phyloP scores from a whole-genome alignment of 2,329 filamentous ascomycete species.

The Xylaria sp. region DNA sequence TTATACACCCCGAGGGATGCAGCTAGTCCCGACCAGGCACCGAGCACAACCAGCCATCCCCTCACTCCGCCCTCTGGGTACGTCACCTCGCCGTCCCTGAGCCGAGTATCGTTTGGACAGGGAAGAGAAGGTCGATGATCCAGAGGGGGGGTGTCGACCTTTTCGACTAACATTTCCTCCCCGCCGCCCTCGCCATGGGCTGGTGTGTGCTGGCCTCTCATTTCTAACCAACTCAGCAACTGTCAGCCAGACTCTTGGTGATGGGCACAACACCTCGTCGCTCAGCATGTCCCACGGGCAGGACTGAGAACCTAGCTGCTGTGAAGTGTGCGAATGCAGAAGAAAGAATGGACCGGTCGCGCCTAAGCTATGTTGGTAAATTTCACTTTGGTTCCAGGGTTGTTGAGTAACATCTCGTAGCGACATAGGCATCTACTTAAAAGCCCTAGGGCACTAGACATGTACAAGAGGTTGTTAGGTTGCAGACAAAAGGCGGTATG shows the following conservation, averaged over 20 bases:
- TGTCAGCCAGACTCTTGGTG: not conserved
- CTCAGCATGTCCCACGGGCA: not conserved
- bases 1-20: conserved; percentile 29
- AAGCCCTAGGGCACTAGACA: no score
- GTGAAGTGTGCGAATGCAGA: not conserved
- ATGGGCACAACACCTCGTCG: not conserved
- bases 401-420: not conserved
- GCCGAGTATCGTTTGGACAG: not conserved
- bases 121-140: conserved; percentile 1
- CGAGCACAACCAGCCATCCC: conserved; percentile 27
- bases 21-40: conserved; percentile 25
- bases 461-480: not conserved
- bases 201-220: not conserved
- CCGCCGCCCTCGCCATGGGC: not conserved
- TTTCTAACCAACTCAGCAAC: not conserved
- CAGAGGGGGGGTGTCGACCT: not conserved
- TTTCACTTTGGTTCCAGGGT: not conserved
- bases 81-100: conserved; percentile 12
- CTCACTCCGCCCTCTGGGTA: conserved; percentile 24
- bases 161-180: conserved; percentile 1
- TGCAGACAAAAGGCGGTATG: conserved; percentile 23
- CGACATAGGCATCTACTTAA: not conserved
- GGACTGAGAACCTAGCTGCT: not conserved
- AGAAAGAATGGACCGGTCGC: not conserved
- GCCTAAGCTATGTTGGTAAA: not conserved